Evolutionary conservation across 129 eudicot species (phyloP).

Genomic region (Scalesia atractyloides): DNA sequence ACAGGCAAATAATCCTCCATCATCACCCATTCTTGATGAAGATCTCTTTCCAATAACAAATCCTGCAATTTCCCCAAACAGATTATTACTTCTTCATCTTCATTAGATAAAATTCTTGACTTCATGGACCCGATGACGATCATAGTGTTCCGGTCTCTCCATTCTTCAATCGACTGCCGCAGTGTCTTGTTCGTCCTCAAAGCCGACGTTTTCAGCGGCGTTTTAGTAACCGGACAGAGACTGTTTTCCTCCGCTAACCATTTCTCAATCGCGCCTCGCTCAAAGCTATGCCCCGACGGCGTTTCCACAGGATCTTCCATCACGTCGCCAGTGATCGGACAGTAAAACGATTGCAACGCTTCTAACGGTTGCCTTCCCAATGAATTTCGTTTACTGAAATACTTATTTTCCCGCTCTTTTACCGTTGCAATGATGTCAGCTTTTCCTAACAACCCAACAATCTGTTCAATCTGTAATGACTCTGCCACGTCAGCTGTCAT

Average conservation of each 20-base stretch:
- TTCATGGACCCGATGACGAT: slow-evolving; percentile 49
- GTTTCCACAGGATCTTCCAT: slow-evolving; percentile 62
- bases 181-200: slow-evolving; percentile 51
- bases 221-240: slow-evolving; percentile 51
- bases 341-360: slow-evolving; percentile 51
- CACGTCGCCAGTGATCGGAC: slow-evolving; percentile 52
- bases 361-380: slow-evolving; percentile 47
- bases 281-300: slow-evolving; percentile 45
- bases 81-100: slow-evolving; percentile 48
- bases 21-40: slow-evolving; percentile 55
- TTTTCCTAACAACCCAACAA: slow-evolving; percentile 37
- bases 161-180: slow-evolving; percentile 52
- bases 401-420: slow-evolving; percentile 46
- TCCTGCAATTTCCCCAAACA: slow-evolving; percentile 33
- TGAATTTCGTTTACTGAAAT: slow-evolving; percentile 46
- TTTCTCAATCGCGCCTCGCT: slow-evolving; percentile 45
- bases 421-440: slow-evolving; percentile 43
- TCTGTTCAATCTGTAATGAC: slow-evolving; percentile 41
- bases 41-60: slow-evolving; percentile 37
- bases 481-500: slow-evolving; percentile 29
- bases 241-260: slow-evolving; percentile 49
- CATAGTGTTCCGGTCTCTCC: slow-evolving; percentile 56
- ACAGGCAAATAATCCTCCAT: slow-evolving; percentile 55
- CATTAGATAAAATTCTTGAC: slow-evolving; percentile 37
- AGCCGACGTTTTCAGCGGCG: slow-evolving; percentile 36